Percentiles rank a stretch among this genome's conserved stretches.
phyloP scores from a whole-genome alignment of 2,329 filamentous ascomycete genomes.

The Colletotrichum liriopes region DNA sequence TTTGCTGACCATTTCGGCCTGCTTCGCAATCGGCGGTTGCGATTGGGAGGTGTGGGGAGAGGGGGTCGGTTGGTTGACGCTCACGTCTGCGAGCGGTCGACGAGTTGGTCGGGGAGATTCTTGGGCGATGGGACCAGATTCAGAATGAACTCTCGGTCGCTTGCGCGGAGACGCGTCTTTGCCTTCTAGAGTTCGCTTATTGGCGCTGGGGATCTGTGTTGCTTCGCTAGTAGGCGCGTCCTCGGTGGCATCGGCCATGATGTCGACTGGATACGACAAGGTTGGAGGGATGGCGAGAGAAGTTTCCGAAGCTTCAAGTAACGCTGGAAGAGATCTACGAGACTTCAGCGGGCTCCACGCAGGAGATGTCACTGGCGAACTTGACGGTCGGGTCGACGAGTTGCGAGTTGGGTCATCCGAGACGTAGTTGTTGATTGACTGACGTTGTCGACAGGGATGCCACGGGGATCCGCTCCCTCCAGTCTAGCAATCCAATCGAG shows the following conservation, averaged over 20 bases:
- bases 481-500: conserved; percentile 73
- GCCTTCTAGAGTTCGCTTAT: conserved; percentile 11
- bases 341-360: neutral
- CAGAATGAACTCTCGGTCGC: conserved; percentile 2
- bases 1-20: neutral
- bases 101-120: conserved; percentile 26
- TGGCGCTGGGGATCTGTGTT: neutral
- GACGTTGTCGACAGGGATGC: conserved; percentile 57
- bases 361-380: conserved; percentile 24
- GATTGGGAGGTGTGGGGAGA: conserved; percentile 7
- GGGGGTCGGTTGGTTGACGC: conserved; percentile 43
- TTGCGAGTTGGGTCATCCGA: conserved; percentile 31
- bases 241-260: neutral
- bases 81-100: conserved; percentile 45
- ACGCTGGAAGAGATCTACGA: conserved; percentile 14
- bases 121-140: conserved; percentile 1
- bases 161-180: conserved; percentile 14
- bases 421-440: conserved; percentile 62
- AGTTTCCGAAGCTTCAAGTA: conserved; percentile 9
- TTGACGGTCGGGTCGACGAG: conserved; percentile 26
- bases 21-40: neutral
- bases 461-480: conserved; percentile 67
- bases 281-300: conserved; percentile 39
- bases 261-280: conserved; percentile 35
- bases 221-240: neutral